Evolutionary conservation across 768 basidiomycete genomes (phyloP).

Genomic region (Lactarius pseudohatsudake): DNA sequence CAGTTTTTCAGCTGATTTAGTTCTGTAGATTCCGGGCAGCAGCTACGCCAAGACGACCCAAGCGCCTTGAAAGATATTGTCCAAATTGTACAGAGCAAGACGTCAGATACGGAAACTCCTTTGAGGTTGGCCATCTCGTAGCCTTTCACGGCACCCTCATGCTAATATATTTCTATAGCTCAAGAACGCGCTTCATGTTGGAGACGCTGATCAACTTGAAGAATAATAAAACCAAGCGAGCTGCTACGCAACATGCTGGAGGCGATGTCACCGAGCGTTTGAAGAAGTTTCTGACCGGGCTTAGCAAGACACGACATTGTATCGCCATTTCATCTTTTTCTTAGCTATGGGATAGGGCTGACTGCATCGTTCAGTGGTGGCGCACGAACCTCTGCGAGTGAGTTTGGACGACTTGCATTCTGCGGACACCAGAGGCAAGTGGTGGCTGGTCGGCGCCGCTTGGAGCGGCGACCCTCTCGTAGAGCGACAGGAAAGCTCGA

Average conservation of each 20-base stretch:
- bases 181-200: constrained; percentile 92
- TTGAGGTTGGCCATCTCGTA: constrained; percentile 47
- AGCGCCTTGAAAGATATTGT: constrained; percentile 90
- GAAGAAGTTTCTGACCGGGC: constrained; percentile 79
- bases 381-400: constrained; percentile 84
- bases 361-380: constrained; percentile 54
- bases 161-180: constrained; percentile 47
- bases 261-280: constrained; percentile 77
- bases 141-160: background rate
- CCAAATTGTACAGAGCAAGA: constrained; percentile 71
- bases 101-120: constrained; percentile 48
- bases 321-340: constrained; percentile 27
- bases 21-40: constrained; percentile 78
- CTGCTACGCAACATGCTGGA: constrained; percentile 63
- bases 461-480: constrained; percentile 92
- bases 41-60: constrained; percentile 90
- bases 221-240: constrained; percentile 79
- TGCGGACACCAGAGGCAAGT: constrained; percentile 87
- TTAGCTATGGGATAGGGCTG: constrained; percentile 7
- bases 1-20: background rate
- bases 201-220: constrained; percentile 91
- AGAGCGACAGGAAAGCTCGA: constrained; percentile 54
- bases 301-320: constrained; percentile 80
- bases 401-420: constrained; percentile 82
- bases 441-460: constrained; percentile 98